A percentile compares a stretch with the other conserved stretches of the same genome.
These are phyloP conservation scores for Pochonia chlamydosporia DNA, from an alignment of 2,329 filamentous ascomycete genomes.

Conservation along the genomic window DNA sequence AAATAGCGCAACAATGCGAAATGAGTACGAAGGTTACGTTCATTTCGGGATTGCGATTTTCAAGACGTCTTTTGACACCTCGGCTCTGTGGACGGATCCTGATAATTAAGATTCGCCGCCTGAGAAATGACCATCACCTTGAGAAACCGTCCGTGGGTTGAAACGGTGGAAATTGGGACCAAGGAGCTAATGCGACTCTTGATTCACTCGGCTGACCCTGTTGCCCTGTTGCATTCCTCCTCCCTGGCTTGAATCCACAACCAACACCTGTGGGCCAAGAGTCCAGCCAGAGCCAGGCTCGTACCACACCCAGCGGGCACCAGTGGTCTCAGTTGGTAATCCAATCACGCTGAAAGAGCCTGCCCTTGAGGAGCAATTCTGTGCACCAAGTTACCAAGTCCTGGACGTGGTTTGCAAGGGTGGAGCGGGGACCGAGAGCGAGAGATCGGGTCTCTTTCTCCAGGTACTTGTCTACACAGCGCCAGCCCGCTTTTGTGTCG, in stretches of 20 bases:
- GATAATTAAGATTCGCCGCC: not conserved
- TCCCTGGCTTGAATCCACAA: constrained; percentile 4
- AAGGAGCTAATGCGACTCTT: constrained; percentile 4
- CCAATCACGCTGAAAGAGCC: not conserved
- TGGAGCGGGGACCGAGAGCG: not conserved
- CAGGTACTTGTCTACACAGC: no score
- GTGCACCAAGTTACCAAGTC: not conserved
- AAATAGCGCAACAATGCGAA: no score
- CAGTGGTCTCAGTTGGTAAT: not conserved
- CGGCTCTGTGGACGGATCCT: not conserved
- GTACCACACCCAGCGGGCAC: not conserved
- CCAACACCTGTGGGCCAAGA: no score
- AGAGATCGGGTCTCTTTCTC: not conserved
- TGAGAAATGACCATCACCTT: not conserved
- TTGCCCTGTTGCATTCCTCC: constrained; percentile 8
- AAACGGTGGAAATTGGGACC: constrained; percentile 12
- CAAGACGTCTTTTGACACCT: no score
- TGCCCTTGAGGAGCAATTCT: not conserved
- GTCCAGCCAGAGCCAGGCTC: not conserved
- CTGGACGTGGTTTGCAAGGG: no score
- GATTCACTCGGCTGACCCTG: constrained; percentile 5
- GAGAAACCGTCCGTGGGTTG: constrained; percentile 4
- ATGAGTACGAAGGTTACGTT: no score
- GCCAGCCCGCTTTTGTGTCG: not conserved
- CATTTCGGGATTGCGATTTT: no score